Conservation (phyloP, 2,329 filamentous ascomycete genomes). For the Ceratocystis ficicola region DNA sequence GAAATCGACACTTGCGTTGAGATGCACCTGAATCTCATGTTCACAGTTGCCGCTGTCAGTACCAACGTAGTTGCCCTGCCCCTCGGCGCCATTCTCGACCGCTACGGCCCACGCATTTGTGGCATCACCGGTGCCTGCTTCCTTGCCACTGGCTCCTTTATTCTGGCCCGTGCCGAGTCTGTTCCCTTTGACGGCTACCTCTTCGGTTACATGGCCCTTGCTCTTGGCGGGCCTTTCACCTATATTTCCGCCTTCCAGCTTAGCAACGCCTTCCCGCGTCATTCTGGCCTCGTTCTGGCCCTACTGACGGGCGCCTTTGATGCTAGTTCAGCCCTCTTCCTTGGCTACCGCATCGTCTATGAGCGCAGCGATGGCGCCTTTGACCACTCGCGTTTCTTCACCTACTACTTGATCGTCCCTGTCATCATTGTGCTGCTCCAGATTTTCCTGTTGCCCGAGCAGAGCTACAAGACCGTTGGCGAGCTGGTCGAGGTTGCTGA, state of each 20-base stretch:
- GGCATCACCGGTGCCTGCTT: conserved; percentile 59
- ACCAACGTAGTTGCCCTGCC: conserved; percentile 81
- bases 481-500: conserved; percentile 68
- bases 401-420: conserved; percentile 59
- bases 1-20: conserved; percentile 38
- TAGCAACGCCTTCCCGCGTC: conserved; percentile 67
- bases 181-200: conserved; percentile 64
- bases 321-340: conserved; percentile 65
- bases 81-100: conserved; percentile 73
- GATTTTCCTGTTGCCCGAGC: conserved; percentile 57
- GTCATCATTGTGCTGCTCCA: conserved; percentile 53
- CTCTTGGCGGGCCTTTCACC: conserved; percentile 66
- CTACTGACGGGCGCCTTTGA: conserved; percentile 74
- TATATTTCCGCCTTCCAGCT: conserved; percentile 78
- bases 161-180: conserved; percentile 56
- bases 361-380: conserved; percentile 45
- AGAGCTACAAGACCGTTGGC: conserved; percentile 73
- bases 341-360: conserved; percentile 61
- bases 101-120: conserved; percentile 65
- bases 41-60: conserved; percentile 75
- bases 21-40: conserved; percentile 74
- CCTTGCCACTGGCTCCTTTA: conserved; percentile 54
- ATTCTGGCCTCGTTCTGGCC: conserved; percentile 68
- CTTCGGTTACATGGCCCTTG: conserved; percentile 61
- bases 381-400: conserved; percentile 56